These are phyloP conservation scores for Ambrosia artemisiifolia DNA, from an alignment of 129 eudicot genomes.

Conservation along the genomic window DNA sequence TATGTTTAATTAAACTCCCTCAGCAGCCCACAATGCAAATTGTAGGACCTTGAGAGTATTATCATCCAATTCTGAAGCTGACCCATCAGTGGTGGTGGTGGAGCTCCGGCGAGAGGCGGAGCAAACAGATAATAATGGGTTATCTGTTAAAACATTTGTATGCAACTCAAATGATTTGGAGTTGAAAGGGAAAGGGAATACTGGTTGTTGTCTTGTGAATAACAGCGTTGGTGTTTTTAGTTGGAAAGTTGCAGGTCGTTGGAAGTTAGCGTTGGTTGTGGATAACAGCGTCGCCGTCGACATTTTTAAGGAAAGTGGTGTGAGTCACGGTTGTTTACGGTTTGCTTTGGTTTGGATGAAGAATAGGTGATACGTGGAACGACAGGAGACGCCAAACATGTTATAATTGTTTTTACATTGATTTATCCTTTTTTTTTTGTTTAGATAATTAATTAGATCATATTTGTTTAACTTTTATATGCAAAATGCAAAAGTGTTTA, in stretches of 20 bases:
- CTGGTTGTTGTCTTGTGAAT: neutral
- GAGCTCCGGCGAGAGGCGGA: slow-evolving; percentile 39
- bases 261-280: neutral
- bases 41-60: slow-evolving; percentile 40
- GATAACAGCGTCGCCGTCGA: slow-evolving; percentile 23
- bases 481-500: too few relatives aligned
- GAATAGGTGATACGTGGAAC: neutral
- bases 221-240: slow-evolving; percentile 12
- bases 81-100: slow-evolving; percentile 11
- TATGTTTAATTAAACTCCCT: slow-evolving; percentile 74
- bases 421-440: too few relatives aligned
- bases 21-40: slow-evolving; percentile 54
- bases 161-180: slow-evolving; percentile 14
- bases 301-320: slow-evolving; percentile 15
- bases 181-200: slow-evolving; percentile 13
- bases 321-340: neutral
- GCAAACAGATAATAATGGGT: slow-evolving; percentile 4
- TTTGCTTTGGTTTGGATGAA: neutral
- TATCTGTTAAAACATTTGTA: neutral
- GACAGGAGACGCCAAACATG: neutral
- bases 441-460: too few relatives aligned
- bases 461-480: too few relatives aligned
- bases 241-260: slow-evolving; percentile 5
- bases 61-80: slow-evolving; percentile 47
- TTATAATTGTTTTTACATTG: too few relatives aligned